Conservation (phyloP, 2,329 filamentous ascomycete species). For the Aplosporella prunicola region DNA sequence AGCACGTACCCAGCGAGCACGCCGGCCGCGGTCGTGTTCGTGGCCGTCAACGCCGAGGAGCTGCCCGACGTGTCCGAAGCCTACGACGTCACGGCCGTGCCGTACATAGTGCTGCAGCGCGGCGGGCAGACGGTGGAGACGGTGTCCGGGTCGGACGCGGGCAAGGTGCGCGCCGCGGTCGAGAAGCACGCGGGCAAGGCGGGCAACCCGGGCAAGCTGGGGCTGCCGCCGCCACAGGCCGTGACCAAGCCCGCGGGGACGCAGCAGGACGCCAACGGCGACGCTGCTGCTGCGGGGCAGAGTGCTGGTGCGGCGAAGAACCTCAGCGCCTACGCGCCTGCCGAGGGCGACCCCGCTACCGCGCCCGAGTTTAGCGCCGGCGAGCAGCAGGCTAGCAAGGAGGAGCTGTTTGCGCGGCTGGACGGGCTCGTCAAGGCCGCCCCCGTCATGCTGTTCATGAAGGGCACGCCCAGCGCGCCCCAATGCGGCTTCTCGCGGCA, state of each 20-base stretch:
- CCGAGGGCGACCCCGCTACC: conserved; percentile 32
- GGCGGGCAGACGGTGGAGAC: conserved; percentile 69
- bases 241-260: conserved; percentile 36
- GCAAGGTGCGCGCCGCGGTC: conserved; percentile 75
- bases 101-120: conserved; percentile 77
- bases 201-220: conserved; percentile 25
- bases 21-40: conserved; percentile 65
- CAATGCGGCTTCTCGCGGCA: conserved; percentile 89
- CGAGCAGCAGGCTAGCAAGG: conserved; percentile 48
- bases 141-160: conserved; percentile 80
- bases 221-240: conserved; percentile 33
- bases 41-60: conserved; percentile 89
- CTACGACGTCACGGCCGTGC: conserved; percentile 91
- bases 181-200: conserved; percentile 62
- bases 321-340: conserved; percentile 38
- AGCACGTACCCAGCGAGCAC: conserved; percentile 66
- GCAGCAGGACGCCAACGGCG: conserved; percentile 23
- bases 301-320: conserved; percentile 25
- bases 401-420: conserved; percentile 75
- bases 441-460: conserved; percentile 98
- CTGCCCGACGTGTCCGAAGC: conserved; percentile 82
- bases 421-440: conserved; percentile 85
- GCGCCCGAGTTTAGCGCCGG: conserved; percentile 39
- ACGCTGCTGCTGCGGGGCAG: conserved; percentile 23
- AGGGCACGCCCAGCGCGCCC: conserved; percentile 78